Evolutionary conservation across 176 grass and related monocot species (phyloP).

Genomic region (Stipa capillata): DNA sequence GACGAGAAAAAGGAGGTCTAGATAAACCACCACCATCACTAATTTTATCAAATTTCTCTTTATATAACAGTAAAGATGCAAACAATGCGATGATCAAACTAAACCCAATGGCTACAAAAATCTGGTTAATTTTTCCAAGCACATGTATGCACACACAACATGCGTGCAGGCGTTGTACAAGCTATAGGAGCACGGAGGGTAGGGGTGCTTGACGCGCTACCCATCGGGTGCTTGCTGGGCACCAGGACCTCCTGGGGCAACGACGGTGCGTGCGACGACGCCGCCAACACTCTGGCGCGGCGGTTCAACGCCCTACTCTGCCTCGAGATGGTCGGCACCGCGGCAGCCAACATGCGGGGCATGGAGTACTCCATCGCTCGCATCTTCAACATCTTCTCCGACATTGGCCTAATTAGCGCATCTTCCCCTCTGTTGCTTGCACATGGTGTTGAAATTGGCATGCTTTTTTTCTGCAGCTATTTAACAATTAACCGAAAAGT

Average conservation of each 20-base stretch:
- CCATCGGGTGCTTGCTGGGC: constrained; percentile 25
- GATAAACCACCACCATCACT: no score
- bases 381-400: constrained; percentile 1
- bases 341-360: background rate
- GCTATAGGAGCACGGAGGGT: constrained; percentile 11
- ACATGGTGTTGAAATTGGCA: background rate
- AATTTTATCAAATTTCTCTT: no score
- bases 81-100: no score
- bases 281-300: background rate
- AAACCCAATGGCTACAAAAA: no score
- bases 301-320: constrained; percentile 22
- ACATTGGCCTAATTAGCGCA: no score
- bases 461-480: no score
- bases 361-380: constrained; percentile 20
- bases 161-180: constrained; percentile 1
- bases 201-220: background rate
- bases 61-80: no score
- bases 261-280: background rate
- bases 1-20: no score
- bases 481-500: no score
- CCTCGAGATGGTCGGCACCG: background rate
- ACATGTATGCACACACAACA: background rate
- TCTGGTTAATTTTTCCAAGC: background rate
- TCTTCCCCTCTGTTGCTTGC: background rate
- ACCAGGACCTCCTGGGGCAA: background rate